Base-by-base conservation (phyloP, 2,329 filamentous ascomycete species). In the Neopestalotiopsis clavispora region DNA sequence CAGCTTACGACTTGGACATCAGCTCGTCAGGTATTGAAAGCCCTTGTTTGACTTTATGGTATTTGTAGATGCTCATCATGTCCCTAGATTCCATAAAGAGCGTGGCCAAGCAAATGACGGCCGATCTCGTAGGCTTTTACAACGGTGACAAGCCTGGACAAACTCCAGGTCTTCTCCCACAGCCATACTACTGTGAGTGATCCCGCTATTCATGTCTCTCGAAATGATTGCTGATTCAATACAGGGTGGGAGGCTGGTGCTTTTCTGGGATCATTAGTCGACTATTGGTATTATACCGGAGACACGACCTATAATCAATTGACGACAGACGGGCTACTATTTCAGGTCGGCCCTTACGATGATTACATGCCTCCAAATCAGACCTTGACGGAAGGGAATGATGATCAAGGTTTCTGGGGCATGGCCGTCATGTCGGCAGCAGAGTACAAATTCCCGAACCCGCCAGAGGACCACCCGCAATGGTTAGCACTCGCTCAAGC, bases 261-360 rank as follows among this genome's bases (percentile, higher is more conserved):
- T 68, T 89, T 95, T 84, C 85, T 90, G 80, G 88, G 88, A 28
- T 84, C 91, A 2, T 82, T 96, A 71, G 85, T 97, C 66, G 92
- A 96, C 75, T 96, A 96, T 78, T 97, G 93, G 92, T 92, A 91
- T 77, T 93, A 94, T 77, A 95, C 93, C 0, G 90, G 90, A 23
- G 92, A 95, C 76, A 81, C 85, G 4, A 85, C 86, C 42, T 96
- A 92, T 81, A 94, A 94, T 77, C 82, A 90, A 17, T 81, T 93
- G 57, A 87, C 89, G 17, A 86, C 85, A 45, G 84, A 92, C 71
- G 94, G 88, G 13, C 85, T 97, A 73, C 84, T 94, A 61, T 90
- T 88, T 77, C 94, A 97, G 79, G 89, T 91, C 66, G 93, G 93
- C 67, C 85, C 88, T 2, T 85, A 92, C 75, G 83, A 89, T 68